Percentiles rank a stretch among this genome's conserved stretches.
phyloP scores from a whole-genome alignment of 257 asterid genomes.

The Ajuga chamaepitys region DNA sequence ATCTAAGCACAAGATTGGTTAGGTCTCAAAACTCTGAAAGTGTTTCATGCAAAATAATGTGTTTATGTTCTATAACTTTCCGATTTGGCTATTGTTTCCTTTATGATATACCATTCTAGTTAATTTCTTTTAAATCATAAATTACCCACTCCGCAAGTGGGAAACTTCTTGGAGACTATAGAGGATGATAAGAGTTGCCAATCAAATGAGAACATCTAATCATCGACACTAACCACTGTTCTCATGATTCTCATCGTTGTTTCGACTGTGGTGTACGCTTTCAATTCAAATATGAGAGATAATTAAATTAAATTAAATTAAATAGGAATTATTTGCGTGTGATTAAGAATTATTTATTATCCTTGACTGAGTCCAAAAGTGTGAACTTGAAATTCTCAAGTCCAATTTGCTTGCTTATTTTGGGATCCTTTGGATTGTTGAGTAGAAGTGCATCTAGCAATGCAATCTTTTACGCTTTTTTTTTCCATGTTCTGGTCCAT shows the following conservation, averaged over 20 bases:
- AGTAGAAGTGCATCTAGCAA: not conserved
- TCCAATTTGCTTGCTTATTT: not conserved
- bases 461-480: not conserved
- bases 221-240: not conserved
- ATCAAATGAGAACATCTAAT: too few species aligned
- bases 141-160: too few species aligned
- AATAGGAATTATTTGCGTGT: not conserved
- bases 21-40: constrained; percentile 12
- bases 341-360: not conserved
- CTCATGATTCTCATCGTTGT: not conserved
- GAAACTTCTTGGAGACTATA: too few species aligned
- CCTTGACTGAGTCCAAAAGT: not conserved
- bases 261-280: not conserved
- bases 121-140: too few species aligned
- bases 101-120: too few species aligned
- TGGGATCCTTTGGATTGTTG: not conserved
- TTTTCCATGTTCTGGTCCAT: too few species aligned
- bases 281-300: not conserved
- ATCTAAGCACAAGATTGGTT: constrained; percentile 32
- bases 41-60: not conserved
- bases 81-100: too few species aligned
- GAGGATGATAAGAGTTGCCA: too few species aligned
- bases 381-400: not conserved
- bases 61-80: too few species aligned
- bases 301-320: not conserved